Evolutionary conservation across 352 stramenopile species (phyloP), one percentile per base, ranked within the genome.

Genomic region (Globisporangium megalacanthum): DNA sequence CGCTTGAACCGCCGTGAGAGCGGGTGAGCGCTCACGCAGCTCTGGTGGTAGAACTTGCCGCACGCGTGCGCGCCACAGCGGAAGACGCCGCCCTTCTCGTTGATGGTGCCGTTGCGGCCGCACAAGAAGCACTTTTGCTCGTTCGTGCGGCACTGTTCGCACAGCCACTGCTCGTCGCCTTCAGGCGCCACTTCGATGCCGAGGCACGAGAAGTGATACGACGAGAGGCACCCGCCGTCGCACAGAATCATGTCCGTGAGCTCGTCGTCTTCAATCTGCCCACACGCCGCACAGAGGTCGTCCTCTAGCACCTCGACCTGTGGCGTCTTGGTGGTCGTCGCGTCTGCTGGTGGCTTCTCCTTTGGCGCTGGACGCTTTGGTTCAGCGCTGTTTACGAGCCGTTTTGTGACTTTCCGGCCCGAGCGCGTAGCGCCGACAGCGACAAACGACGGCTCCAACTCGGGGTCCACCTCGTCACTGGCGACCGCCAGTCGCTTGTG

Each of bases 121-220:
- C 94, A 98, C 45, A 76, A 69, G 54, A 96, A 86, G 60, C 94
- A 98, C 55, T 83, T 62, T 55, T 98, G 89, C 57, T 93, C 75
- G 60, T 89, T 85, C 45, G 79, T 85, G 45, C 69, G 70, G 70
- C 94, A 98, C 62, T 97, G 89, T 45, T 93, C 79, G 54, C 94
- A 98, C 6, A 96, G 66, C 90, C 91, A 98, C 31, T 80, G 48
- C 51, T 93, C 73, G 19, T 93, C 73, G 19, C 85, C 80, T 1
- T 94, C 73, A 2, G 83, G 79, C 20, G 75, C 71, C 1, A 68
- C 60, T 2, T 88, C 73, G 10, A 98, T 70, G 20, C 90, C 90
- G 20, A 96, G 72, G 68, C 94, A 98, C 25, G 80, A 88, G 25
- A 94, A 88, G 64, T 98, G 94, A 75, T 97, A 98, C 49, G 89